Conservation (phyloP, 192 early-diverging fungal genomes). For the Umbelopsis sp. region DNA sequence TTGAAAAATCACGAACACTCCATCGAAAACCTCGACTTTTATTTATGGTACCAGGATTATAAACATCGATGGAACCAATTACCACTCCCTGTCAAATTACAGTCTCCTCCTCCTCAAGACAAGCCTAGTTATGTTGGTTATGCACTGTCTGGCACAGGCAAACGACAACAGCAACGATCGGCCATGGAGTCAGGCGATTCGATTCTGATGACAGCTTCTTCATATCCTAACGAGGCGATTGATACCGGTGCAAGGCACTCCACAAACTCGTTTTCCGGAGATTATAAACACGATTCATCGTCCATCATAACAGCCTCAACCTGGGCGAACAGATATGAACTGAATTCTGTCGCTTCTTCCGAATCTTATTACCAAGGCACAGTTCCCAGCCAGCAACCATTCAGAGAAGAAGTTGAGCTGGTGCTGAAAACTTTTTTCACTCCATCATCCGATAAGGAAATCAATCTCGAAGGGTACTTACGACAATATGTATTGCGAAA, state of each 20-base stretch:
- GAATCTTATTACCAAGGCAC: slow-evolving; percentile 10
- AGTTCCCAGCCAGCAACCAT: slow-evolving; percentile 10
- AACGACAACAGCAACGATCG: neutral
- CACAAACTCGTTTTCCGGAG: neutral
- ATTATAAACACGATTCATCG: neutral
- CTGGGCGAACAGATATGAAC: neutral
- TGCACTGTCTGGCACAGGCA: neutral
- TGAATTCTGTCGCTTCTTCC: neutral
- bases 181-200: slow-evolving; percentile 3
- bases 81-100: neutral
- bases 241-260: neutral
- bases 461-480: slow-evolving; percentile 3
- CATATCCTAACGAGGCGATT: neutral
- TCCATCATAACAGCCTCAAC: slow-evolving; percentile 10
- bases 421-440: slow-evolving; percentile 18
- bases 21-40: slow-evolving; percentile 22
- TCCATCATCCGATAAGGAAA: slow-evolving; percentile 7
- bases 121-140: slow-evolving; percentile 16
- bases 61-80: slow-evolving; percentile 14
- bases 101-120: slow-evolving; percentile 19
- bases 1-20: slow-evolving; percentile 21
- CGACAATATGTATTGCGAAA: slow-evolving; percentile 8
- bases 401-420: slow-evolving; percentile 12
- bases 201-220: neutral
- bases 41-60: slow-evolving; percentile 19